Conservation (phyloP, 441 rosid species). For the Euphorbia celastroides region DNA sequence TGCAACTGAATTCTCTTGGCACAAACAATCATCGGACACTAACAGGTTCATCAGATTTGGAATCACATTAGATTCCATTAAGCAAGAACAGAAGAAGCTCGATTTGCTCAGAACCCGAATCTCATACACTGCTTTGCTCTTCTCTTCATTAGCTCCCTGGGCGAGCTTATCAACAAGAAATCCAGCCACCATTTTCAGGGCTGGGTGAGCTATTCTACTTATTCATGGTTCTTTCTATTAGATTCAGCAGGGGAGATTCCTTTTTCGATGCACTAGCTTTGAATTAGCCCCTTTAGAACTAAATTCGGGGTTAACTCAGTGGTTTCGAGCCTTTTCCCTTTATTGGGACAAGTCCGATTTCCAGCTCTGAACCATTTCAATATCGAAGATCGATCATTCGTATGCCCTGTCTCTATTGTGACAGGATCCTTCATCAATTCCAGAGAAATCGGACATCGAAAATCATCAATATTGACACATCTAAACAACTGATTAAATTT, state of each 20-base stretch:
- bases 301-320: slow-evolving; percentile 45
- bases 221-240: slow-evolving; percentile 34
- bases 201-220: slow-evolving; percentile 29
- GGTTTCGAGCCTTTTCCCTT: slow-evolving; percentile 47
- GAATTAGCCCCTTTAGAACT: slow-evolving; percentile 49
- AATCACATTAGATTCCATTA: slow-evolving; percentile 54
- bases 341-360: slow-evolving; percentile 64
- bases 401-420: slow-evolving; percentile 61
- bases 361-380: slow-evolving; percentile 66
- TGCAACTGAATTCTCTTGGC: slow-evolving; percentile 67
- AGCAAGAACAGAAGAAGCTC: slow-evolving; percentile 62
- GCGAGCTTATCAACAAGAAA: slow-evolving; percentile 42
- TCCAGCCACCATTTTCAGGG: slow-evolving; percentile 37
- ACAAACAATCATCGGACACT: slow-evolving; percentile 27
- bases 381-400: slow-evolving; percentile 70
- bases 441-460: slow-evolving; percentile 70
- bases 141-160: slow-evolving; percentile 32
- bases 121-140: slow-evolving; percentile 51
- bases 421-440: slow-evolving; percentile 82
- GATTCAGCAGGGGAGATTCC: slow-evolving; percentile 25
- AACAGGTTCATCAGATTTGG: slow-evolving; percentile 41
- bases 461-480: slow-evolving; percentile 49
- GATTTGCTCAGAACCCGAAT: slow-evolving; percentile 59
- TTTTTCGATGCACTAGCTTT: slow-evolving; percentile 40
- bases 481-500: slow-evolving; percentile 14